A percentile compares a stretch with the other conserved stretches of the same genome.
Conservation (phyloP, 2,329 filamentous ascomycete genomes). For the Pseudogymnoascus sp. region DNA sequence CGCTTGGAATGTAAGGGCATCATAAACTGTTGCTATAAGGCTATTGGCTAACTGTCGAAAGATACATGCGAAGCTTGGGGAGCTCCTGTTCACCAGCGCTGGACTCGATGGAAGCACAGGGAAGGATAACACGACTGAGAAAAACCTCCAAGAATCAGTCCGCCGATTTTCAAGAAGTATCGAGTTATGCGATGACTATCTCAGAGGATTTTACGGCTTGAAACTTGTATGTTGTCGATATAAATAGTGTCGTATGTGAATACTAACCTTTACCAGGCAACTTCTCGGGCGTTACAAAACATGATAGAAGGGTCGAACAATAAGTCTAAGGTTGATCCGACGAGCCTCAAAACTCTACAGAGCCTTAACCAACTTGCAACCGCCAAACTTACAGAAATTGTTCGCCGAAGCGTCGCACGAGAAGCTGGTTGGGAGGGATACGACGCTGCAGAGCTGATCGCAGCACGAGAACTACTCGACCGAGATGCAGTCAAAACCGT, state of each 20-base stretch:
- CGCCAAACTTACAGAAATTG: constrained; percentile 67
- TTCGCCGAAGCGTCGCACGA: constrained; percentile 52
- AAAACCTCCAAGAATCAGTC: constrained; percentile 62
- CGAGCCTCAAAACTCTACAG: constrained; percentile 51
- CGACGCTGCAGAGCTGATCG: constrained; percentile 62
- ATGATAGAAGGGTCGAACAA: constrained; percentile 10
- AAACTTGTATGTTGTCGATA: constrained; percentile 54
- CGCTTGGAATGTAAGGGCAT: constrained; percentile 76
- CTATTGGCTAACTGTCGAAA: constrained; percentile 35
- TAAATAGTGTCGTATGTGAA: not conserved
- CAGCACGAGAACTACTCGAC: constrained; percentile 50
- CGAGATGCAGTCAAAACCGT: constrained; percentile 22
- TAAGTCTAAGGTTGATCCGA: constrained; percentile 19
- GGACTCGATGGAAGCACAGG: constrained; percentile 35
- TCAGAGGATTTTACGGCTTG: constrained; percentile 87
- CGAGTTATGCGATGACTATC: constrained; percentile 87
- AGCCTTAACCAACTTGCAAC: constrained; percentile 67
- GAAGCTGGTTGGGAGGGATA: constrained; percentile 68
- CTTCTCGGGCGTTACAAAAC: constrained; percentile 12
- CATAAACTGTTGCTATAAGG: constrained; percentile 8
- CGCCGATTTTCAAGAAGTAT: constrained; percentile 85
- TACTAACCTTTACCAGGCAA: constrained; percentile 29
- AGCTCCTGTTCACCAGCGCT: constrained; percentile 68
- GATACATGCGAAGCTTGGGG: constrained; percentile 82
- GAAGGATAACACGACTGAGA: constrained; percentile 33